Evolutionary conservation across 441 rosid species (phyloP), one percentile per base, ranked within the genome.

Genomic region (Eutrema salsugineum): DNA sequence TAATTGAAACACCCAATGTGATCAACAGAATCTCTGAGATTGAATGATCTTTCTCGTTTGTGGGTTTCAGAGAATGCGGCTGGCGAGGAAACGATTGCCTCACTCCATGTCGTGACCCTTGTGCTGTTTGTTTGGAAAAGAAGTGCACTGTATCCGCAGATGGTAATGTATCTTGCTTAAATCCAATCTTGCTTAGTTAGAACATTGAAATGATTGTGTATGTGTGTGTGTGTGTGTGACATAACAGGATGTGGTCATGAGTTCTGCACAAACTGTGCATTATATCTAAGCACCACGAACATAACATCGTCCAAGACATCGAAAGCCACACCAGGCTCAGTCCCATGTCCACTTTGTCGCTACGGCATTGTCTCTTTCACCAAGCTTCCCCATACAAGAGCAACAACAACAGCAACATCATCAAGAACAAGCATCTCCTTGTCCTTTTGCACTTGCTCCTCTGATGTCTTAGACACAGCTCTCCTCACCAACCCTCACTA

Each of bases 331-430:
- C 66, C 82, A 8, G 98, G 99, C n/a, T 94, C 93, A 7, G 80
- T 94, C 15, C 84, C 98, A 5, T 94, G 99, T 68, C 99, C 97
- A 28, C 93, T 94, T 22, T 94, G 98, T 70, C 94, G 97, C 32
- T 84, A 90, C 9, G 91, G 98, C 51, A 92, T 92, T 53, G 88
- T 85, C 65, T 90, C 97, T 16, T 94, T 94, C 66, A 75, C 78
- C 27, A 91, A 78, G 81, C 94, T 92, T 20, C 88, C 90, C 0
- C 86, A 77, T 5, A 77, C 74, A 71, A 27, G 27, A 65, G 32
- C 72, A n/a, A 33, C 35, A 22, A 14, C 74, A 53, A 50, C 75
- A 14, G 55, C 68, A 17, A 81, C 69, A 0, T 77, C 85, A 48
- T 76, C 85, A 39, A 83, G 96, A 79, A 80, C 97, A 30, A 86